Conservation (phyloP, 2,329 filamentous ascomycete species). For the Fusarium praegraminearum region DNA sequence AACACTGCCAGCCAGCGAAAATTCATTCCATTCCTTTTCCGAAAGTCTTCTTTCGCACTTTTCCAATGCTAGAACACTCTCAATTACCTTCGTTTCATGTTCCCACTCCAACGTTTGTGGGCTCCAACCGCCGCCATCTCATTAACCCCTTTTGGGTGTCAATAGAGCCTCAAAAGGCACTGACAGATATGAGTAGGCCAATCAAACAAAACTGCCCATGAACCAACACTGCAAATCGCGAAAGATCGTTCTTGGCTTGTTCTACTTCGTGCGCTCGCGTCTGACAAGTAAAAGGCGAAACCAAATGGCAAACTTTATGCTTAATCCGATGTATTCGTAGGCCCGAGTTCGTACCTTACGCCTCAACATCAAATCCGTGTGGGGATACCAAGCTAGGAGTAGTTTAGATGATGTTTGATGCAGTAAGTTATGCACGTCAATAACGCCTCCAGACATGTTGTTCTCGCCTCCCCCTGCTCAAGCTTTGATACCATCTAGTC, state of each 20-base stretch:
- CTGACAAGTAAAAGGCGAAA: conserved; percentile 14
- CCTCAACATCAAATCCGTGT: conserved; percentile 2
- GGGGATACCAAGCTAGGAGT: background rate
- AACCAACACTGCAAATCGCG: conserved; percentile 7
- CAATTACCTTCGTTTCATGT: conserved; percentile 9
- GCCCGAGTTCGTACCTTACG: background rate
- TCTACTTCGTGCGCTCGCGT: conserved; percentile 15
- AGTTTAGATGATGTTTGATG: background rate
- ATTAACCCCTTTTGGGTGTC: conserved; percentile 42
- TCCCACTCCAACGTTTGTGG: conserved; percentile 5
- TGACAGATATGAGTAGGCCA: conserved; percentile 23
- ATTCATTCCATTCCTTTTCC: background rate
- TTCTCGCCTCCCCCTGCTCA: background rate
- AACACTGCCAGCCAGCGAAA: background rate
- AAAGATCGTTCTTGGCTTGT: background rate
- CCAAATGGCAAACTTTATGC: background rate
- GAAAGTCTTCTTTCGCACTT: background rate
- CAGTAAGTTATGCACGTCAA: conserved; percentile 13
- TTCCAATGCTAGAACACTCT: background rate
- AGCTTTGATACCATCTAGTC: conserved; percentile 10
- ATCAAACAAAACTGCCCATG: background rate
- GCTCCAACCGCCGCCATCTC: conserved; percentile 8
- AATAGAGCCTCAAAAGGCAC: conserved; percentile 46
- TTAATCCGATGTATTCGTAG: background rate
- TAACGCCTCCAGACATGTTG: conserved; percentile 14